Percentiles rank a stretch among this genome's conserved stretches.
Conservation (phyloP, 2,329 filamentous ascomycete genomes). For the Pseudogymnoascus sp. region DNA sequence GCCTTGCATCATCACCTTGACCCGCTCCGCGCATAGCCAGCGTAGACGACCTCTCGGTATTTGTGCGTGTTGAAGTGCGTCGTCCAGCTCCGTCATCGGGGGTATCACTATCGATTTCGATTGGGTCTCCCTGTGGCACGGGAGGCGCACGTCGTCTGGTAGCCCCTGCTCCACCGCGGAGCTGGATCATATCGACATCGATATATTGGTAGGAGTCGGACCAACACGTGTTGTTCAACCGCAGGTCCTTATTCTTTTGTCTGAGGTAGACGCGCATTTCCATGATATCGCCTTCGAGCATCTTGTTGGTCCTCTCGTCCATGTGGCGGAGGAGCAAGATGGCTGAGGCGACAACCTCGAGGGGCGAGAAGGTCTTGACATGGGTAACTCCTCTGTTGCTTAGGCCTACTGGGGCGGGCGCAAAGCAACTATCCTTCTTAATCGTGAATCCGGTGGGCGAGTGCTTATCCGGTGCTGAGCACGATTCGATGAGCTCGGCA, state of each 20-base stretch:
- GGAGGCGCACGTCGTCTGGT: not conserved
- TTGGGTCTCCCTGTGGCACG: not conserved
- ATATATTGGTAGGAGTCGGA: slow-evolving; percentile 26
- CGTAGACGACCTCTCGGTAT: not conserved
- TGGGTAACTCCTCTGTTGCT: slow-evolving; percentile 19
- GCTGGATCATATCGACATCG: slow-evolving; percentile 13
- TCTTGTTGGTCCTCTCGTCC: slow-evolving; percentile 20
- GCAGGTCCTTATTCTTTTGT: slow-evolving; percentile 26
- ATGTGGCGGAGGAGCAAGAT: slow-evolving; percentile 27
- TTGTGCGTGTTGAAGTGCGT: not conserved
- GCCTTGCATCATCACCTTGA: not conserved
- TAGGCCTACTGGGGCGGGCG: slow-evolving; percentile 23
- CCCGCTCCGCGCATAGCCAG: not conserved
- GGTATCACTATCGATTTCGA: not conserved
- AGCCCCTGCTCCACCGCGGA: slow-evolving; percentile 4
- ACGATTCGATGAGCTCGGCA: slow-evolving; percentile 24
- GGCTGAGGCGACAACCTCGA: slow-evolving; percentile 28
- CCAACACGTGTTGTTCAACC: slow-evolving; percentile 29
- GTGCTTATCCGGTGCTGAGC: slow-evolving; percentile 18
- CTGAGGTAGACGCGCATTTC: slow-evolving; percentile 26
- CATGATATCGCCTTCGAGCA: slow-evolving; percentile 28
- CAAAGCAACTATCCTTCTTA: slow-evolving; percentile 22
- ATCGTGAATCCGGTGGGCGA: slow-evolving; percentile 16
- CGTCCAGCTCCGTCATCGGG: not conserved
- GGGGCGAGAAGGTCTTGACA: slow-evolving; percentile 28